A percentile compares a stretch with the other conserved stretches of the same genome.
Evolutionary conservation across 1,284 basidiomycete genomes (phyloP).

Genomic region (Trametes polyzona): DNA sequence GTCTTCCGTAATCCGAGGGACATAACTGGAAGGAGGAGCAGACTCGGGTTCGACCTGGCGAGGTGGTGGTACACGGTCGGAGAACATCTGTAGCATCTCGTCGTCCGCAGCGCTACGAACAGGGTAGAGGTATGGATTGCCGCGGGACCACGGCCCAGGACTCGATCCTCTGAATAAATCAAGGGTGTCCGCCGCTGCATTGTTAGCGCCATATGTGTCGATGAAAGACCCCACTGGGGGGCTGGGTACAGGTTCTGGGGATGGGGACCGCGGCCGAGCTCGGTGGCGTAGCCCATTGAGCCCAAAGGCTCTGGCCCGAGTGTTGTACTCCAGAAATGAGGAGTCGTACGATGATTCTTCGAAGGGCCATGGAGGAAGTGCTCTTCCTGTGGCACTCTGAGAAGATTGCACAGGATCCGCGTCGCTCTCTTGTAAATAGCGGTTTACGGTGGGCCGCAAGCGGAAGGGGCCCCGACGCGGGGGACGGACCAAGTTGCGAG

Average conservation of each 20-base stretch:
- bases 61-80: neutral
- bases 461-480: too few species aligned
- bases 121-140: neutral
- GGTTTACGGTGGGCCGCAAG: too few species aligned
- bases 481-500: too few species aligned
- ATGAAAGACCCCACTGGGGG: too few species aligned
- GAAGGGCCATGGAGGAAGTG: neutral
- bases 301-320: conserved; percentile 1
- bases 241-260: neutral
- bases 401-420: too few species aligned
- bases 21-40: neutral
- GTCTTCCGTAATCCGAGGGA: neutral
- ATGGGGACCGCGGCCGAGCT: conserved; percentile 5
- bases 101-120: conserved; percentile 3
- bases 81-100: conserved; percentile 11
- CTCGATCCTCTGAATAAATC: too few species aligned
- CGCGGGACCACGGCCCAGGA: neutral
- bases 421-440: too few species aligned
- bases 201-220: too few species aligned
- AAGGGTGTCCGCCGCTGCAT: too few species aligned
- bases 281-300: conserved; percentile 16
- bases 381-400: too few species aligned
- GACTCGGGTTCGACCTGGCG: neutral
- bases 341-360: neutral
- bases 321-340: conserved; percentile 7